Percentiles rank a stretch among this genome's conserved stretches.
These are phyloP conservation scores for Zymoseptoria ardabiliae DNA, from an alignment of 2,329 filamentous ascomycete genomes.

Conservation along the genomic window DNA sequence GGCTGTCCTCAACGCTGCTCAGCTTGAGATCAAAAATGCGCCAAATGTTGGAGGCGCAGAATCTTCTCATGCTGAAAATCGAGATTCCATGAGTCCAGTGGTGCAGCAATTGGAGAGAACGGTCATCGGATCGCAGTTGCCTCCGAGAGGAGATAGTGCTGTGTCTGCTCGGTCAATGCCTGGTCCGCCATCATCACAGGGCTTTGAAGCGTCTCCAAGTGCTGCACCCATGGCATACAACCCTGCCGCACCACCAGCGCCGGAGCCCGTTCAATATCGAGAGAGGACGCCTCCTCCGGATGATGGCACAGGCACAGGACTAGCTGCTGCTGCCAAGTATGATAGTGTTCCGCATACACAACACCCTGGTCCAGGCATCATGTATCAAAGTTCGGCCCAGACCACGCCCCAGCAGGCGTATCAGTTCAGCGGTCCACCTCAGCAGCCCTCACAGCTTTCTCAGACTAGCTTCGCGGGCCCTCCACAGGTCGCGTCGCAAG, in stretches of 20 bases:
- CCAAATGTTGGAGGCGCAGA: conserved; percentile 43
- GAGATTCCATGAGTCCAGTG: conserved; percentile 55
- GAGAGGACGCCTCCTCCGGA: conserved; percentile 76
- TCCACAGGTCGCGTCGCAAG: conserved; percentile 12
- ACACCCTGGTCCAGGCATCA: conserved; percentile 17
- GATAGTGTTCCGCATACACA: conserved; percentile 25
- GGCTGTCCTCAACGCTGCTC: conserved; percentile 54
- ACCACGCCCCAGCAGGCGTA: conserved; percentile 26
- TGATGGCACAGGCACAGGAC: conserved; percentile 44
- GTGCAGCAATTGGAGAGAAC: conserved; percentile 67
- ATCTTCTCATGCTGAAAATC: conserved; percentile 35
- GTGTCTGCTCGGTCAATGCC: conserved; percentile 31
- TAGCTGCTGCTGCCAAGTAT: conserved; percentile 33
- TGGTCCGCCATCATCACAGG: conserved; percentile 26
- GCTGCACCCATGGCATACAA: conserved; percentile 65
- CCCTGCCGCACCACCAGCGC: conserved; percentile 67
- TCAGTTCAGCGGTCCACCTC: conserved; percentile 36
- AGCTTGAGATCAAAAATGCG: conserved; percentile 59
- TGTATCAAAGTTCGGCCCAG: conserved; percentile 20
- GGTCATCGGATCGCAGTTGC: conserved; percentile 56
- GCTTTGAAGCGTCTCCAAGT: conserved; percentile 14
- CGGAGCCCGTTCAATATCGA: conserved; percentile 62
- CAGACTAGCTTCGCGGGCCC: conserved; percentile 16
- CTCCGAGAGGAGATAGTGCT: conserved; percentile 33
- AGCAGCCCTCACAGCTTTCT: conserved; percentile 12